Percentiles rank a stretch among this genome's conserved stretches.
These are phyloP conservation scores for Zalaria obscura DNA, from an alignment of 2,329 filamentous ascomycete species.

Conservation along the genomic window DNA sequence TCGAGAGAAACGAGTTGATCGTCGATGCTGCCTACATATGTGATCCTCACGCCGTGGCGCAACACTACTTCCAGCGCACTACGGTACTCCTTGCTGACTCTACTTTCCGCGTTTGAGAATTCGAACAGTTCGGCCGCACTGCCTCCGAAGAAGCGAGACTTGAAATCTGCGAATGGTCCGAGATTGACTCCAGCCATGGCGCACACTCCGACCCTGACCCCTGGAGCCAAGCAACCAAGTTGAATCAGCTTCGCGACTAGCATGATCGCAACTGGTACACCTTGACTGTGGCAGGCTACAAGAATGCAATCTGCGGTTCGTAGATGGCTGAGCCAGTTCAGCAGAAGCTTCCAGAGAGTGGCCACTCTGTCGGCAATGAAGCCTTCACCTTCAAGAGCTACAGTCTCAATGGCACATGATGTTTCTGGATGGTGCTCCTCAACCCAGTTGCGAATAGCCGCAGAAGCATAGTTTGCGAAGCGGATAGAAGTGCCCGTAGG, in stretches of 20 bases:
- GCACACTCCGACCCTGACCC: slow-evolving; percentile 68
- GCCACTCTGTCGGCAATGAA: slow-evolving; percentile 81
- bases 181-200: slow-evolving; percentile 84
- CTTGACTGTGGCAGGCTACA: slow-evolving; percentile 89
- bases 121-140: slow-evolving; percentile 92
- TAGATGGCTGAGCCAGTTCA: slow-evolving; percentile 91
- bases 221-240: slow-evolving; percentile 62
- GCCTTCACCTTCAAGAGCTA: slow-evolving; percentile 88
- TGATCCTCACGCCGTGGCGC: slow-evolving; percentile 65
- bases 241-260: slow-evolving; percentile 84
- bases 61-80: slow-evolving; percentile 60
- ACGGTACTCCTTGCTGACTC: slow-evolving; percentile 70
- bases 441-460: slow-evolving; percentile 73
- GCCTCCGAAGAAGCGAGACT: slow-evolving; percentile 75
- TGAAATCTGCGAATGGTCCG: slow-evolving; percentile 85
- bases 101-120: slow-evolving; percentile 69
- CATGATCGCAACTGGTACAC: slow-evolving; percentile 87
- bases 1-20: slow-evolving; percentile 92
- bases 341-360: slow-evolving; percentile 81
- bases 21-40: slow-evolving; percentile 88
- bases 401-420: slow-evolving; percentile 75
- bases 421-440: slow-evolving; percentile 45
- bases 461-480: slow-evolving; percentile 77
- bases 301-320: slow-evolving; percentile 78
- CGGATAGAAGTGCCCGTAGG: slow-evolving; percentile 90